phyloP scores from a whole-genome alignment of 2,329 filamentous ascomycete genomes.

The Alternaria ventricosa region DNA sequence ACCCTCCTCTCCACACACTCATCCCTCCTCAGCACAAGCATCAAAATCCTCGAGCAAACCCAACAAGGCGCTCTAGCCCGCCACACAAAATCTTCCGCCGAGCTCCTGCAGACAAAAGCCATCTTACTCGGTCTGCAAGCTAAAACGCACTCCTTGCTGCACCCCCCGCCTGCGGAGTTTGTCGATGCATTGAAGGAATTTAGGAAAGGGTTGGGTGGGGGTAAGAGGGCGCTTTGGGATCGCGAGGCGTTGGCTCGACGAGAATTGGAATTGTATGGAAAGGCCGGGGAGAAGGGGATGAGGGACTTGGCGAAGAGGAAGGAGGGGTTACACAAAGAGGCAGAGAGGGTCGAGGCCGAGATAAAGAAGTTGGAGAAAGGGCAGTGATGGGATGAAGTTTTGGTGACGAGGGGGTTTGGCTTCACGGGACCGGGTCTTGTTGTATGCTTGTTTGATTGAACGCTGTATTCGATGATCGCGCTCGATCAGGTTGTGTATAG shows the following conservation, averaged over 20 bases:
- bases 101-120: slow-evolving; percentile 52
- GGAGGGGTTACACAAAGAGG: slow-evolving; percentile 30
- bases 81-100: slow-evolving; percentile 51
- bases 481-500: no score
- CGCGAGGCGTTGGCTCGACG: slow-evolving; percentile 42
- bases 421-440: no score
- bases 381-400: background rate
- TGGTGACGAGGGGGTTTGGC: background rate
- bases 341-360: slow-evolving; percentile 14
- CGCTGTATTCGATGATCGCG: no score
- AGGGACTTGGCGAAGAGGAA: slow-evolving; percentile 51
- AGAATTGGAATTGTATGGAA: slow-evolving; percentile 46
- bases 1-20: slow-evolving; percentile 48
- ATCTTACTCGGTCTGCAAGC: slow-evolving; percentile 52
- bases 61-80: slow-evolving; percentile 55
- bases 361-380: slow-evolving; percentile 4
- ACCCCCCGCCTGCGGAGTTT: slow-evolving; percentile 38
- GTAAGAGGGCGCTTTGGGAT: slow-evolving; percentile 38
- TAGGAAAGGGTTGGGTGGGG: slow-evolving; percentile 36
- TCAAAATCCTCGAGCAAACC: slow-evolving; percentile 55
- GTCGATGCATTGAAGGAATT: slow-evolving; percentile 42
- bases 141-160: slow-evolving; percentile 34
- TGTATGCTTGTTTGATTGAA: no score
- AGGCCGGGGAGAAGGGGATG: slow-evolving; percentile 45
- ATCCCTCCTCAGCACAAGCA: slow-evolving; percentile 45